A percentile compares a stretch with the other conserved stretches of the same genome.
These are phyloP conservation scores for Starmerella bombicola DNA, from an alignment of 805 yeast genomes.

Conservation along the genomic window DNA sequence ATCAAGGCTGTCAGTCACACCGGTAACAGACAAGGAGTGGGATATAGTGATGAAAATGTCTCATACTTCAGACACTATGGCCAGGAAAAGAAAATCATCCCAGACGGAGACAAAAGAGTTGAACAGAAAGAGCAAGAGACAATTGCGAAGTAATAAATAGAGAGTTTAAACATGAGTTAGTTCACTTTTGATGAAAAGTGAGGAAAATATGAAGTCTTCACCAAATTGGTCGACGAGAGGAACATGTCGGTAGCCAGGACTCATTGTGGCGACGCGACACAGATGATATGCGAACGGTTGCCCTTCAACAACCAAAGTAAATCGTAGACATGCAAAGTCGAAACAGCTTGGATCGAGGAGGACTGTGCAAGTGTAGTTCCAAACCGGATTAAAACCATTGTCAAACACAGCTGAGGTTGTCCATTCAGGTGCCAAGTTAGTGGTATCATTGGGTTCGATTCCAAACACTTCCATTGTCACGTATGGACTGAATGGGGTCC, in stretches of 20 bases:
- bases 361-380: constrained; percentile 50
- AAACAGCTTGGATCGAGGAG: constrained; percentile 26
- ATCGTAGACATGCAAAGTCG: constrained; percentile 30
- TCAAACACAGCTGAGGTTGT: constrained; percentile 34
- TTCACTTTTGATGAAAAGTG: constrained; percentile 34
- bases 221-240: constrained; percentile 70
- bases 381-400: constrained; percentile 80
- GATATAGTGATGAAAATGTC: constrained; percentile 32
- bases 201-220: constrained; percentile 56
- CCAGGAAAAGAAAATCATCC: background rate
- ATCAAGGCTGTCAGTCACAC: constrained; percentile 41
- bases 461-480: constrained; percentile 52
- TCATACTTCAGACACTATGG: background rate
- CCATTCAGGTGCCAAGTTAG: constrained; percentile 18
- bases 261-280: constrained; percentile 48
- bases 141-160: background rate
- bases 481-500: constrained; percentile 45
- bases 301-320: constrained; percentile 28
- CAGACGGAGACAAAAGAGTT: background rate
- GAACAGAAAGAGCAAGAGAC: background rate
- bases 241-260: constrained; percentile 70
- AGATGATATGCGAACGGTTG: constrained; percentile 46
- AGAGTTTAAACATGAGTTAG: background rate
- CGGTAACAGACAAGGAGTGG: constrained; percentile 37
- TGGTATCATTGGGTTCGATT: constrained; percentile 3